Evolutionary conservation across 176 grass and related monocot genomes (phyloP).

Genomic region (Oryza brachyantha): DNA sequence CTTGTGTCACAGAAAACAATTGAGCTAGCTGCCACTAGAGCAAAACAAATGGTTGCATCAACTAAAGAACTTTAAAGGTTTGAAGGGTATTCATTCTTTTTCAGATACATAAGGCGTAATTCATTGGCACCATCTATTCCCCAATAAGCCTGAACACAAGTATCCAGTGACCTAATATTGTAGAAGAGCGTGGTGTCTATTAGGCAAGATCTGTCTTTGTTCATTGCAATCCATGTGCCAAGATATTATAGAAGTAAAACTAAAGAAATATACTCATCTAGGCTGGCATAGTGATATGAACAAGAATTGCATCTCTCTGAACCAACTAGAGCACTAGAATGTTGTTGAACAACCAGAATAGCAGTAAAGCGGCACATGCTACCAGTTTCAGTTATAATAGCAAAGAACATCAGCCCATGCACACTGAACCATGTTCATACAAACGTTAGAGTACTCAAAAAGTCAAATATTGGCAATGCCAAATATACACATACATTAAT

Average conservation of each 20-base stretch:
- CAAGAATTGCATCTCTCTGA: neutral
- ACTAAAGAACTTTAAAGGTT: neutral
- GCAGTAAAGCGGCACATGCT: neutral
- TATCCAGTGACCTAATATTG: neutral
- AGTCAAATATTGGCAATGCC: neutral
- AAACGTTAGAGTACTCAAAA: neutral
- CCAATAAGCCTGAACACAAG: neutral
- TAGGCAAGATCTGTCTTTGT: neutral
- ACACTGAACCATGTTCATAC: neutral
- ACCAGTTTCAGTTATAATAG: neutral
- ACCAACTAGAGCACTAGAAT: neutral
- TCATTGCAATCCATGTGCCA: neutral
- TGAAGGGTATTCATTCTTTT: neutral
- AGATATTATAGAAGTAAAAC: too few species aligned
- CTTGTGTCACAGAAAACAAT: neutral
- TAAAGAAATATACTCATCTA: too few species aligned
- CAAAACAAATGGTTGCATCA: neutral
- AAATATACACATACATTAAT: slow-evolving; percentile 57
- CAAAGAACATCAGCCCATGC: neutral
- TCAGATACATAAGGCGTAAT: neutral
- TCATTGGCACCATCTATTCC: neutral
- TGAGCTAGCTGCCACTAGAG: neutral
- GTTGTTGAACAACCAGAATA: neutral
- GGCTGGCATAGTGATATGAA: neutral
- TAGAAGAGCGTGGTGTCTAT: neutral